Conservation (phyloP, 1,139 yeast species). For the Geotrichum carabidarum region DNA sequence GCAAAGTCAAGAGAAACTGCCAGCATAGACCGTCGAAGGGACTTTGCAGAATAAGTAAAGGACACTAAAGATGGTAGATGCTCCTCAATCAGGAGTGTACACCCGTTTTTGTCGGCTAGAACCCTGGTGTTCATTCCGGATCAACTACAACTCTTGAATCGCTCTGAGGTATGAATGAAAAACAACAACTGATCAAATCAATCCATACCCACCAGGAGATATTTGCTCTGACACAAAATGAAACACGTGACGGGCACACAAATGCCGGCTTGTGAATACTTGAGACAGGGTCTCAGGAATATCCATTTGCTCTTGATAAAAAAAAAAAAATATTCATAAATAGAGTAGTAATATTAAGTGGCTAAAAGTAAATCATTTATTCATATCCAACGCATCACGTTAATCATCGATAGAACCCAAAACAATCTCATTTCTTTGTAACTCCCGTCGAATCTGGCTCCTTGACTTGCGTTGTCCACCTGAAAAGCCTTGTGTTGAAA, state of each 20-base stretch:
- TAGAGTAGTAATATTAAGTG: not conserved
- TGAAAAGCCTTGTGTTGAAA: constrained; percentile 5
- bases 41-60: not conserved
- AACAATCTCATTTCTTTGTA: constrained; percentile 18
- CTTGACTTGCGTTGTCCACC: constrained; percentile 14
- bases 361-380: not conserved
- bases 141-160: not conserved
- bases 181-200: not conserved
- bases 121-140: constrained; percentile 1
- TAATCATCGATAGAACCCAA: constrained; percentile 19
- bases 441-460: constrained; percentile 15
- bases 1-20: not conserved
- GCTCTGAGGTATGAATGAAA: not conserved
- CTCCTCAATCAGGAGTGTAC: constrained; percentile 11
- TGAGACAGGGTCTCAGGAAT: too few species aligned
- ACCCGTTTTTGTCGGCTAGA: constrained; percentile 8
- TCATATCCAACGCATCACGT: not conserved
- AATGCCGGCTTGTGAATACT: not conserved
- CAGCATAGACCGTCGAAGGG: not conserved
- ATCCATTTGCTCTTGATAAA: not conserved
- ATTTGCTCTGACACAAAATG: too few species aligned
- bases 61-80: constrained; percentile 1
- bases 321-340: not conserved
- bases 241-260: not conserved
- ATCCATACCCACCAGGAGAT: too few species aligned